Evolutionary conservation across 2,329 filamentous ascomycete species (phyloP).

Genomic region (Onygenales sp.): DNA sequence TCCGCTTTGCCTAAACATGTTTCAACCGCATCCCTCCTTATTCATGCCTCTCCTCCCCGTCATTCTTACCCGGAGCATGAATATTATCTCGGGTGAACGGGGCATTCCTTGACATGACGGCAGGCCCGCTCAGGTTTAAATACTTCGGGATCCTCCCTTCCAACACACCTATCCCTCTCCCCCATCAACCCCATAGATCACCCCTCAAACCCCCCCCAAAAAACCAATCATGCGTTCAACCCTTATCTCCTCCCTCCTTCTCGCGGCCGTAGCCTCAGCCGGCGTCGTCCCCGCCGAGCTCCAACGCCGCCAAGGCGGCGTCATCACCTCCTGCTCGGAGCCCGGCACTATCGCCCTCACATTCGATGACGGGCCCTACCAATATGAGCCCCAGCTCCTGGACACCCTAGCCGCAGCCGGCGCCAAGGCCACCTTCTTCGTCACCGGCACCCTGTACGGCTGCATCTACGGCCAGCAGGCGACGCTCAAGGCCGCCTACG

Average conservation of each 20-base stretch:
- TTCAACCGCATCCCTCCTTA: neutral
- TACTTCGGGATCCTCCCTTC: neutral
- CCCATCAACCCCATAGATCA: neutral
- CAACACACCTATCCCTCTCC: neutral
- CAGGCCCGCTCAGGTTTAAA: neutral
- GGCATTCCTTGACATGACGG: neutral
- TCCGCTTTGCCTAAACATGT: neutral
- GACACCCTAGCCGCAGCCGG: slow-evolving; percentile 47
- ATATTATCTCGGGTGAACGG: neutral
- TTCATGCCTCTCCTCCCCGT: neutral
- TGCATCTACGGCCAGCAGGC: slow-evolving; percentile 22
- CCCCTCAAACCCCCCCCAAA: neutral
- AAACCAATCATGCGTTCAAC: neutral
- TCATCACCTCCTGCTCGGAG: slow-evolving; percentile 31
- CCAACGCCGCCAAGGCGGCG: slow-evolving; percentile 26
- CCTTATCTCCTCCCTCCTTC: neutral
- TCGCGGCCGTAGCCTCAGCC: neutral
- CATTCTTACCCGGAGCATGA: neutral
- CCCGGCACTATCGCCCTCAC: slow-evolving; percentile 53
- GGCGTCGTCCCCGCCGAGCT: neutral
- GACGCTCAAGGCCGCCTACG: slow-evolving; percentile 20
- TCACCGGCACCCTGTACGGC: slow-evolving; percentile 36
- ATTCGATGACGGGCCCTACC: slow-evolving; percentile 55
- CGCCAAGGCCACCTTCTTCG: slow-evolving; percentile 57
- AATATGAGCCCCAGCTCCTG: slow-evolving; percentile 49